A percentile compares a stretch with the other conserved stretches of the same genome.
Evolutionary conservation across 306 rosid genomes (phyloP).

Genomic region (Trichosanthes truncata): DNA sequence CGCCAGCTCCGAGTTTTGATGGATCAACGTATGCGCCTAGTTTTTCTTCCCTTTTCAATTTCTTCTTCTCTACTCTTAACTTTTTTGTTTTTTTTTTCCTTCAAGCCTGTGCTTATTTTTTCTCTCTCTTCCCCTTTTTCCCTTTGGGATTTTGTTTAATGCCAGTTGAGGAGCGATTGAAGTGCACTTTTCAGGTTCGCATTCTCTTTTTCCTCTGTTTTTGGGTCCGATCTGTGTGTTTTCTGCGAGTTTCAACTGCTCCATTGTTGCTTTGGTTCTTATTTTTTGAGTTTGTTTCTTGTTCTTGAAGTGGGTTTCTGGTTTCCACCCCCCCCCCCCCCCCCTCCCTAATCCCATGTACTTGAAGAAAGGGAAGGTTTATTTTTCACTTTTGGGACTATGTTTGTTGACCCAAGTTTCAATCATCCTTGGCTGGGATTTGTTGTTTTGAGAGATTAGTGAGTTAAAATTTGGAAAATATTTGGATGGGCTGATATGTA

Average conservation of each 20-base stretch:
- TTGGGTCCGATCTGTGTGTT: slow-evolving; percentile 13
- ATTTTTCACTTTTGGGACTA: not conserved
- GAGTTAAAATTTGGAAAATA: not conserved
- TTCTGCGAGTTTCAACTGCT: not conserved
- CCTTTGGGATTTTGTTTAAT: slow-evolving; percentile 10
- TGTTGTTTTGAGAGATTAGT: not conserved
- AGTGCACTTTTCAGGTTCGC: slow-evolving; percentile 74
- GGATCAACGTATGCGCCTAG: slow-evolving; percentile 54
- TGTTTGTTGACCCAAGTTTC: not conserved
- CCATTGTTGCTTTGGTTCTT: not conserved
- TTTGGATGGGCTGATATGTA: not conserved
- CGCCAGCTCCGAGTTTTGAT: slow-evolving; percentile 53
- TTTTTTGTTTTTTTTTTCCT: not conserved
- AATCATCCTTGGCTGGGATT: not conserved
- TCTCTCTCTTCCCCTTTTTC: not conserved
- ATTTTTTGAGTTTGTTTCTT: not conserved
- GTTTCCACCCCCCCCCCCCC: not conserved
- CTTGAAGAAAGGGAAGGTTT: not conserved
- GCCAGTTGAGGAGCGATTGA: slow-evolving; percentile 70
- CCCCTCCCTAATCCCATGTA: not conserved
- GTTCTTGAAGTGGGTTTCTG: not conserved
- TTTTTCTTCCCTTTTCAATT: not conserved
- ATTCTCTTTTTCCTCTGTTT: slow-evolving; percentile 13
- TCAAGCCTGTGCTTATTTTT: not conserved
- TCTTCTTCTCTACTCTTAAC: not conserved